These are phyloP conservation scores for Sextonia rubra DNA, from an alignment of 164 flowering plant species.

Conservation along the genomic window DNA sequence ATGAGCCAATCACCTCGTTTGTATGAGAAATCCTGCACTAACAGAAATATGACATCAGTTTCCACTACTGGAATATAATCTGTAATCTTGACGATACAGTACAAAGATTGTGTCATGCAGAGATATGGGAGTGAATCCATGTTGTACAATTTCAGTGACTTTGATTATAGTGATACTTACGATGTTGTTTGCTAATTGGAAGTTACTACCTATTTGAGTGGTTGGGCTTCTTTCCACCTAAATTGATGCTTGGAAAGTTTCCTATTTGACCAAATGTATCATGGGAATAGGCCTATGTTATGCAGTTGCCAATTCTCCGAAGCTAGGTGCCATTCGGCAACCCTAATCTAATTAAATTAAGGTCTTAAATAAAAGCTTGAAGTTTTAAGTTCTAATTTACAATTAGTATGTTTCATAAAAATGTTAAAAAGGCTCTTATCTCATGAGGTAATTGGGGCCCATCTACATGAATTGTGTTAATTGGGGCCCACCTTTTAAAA, in stretches of 20 bases:
- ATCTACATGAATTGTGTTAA: too few species aligned
- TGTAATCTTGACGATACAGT: neutral
- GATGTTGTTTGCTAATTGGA: neutral
- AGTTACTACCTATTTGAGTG: neutral
- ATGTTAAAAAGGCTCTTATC: too few species aligned
- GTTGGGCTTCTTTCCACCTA: neutral
- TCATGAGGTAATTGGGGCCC: too few species aligned
- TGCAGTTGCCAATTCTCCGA: too few species aligned
- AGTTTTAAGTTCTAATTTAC: too few species aligned
- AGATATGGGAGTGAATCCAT: neutral
- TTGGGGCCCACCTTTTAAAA: too few species aligned
- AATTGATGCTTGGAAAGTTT: neutral
- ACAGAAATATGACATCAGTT: conserved; percentile 1
- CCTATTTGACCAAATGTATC: neutral
- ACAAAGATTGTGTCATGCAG: neutral
- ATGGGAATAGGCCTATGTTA: neutral
- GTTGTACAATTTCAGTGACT: neutral
- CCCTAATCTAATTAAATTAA: too few species aligned
- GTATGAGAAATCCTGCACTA: conserved; percentile 71
- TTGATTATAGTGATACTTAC: too few species aligned
- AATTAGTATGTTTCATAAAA: too few species aligned
- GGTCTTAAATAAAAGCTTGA: too few species aligned
- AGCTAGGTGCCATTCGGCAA: too few species aligned
- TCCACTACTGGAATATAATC: neutral
- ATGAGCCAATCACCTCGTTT: conserved; percentile 87